Evolutionary conservation across 2,329 filamentous ascomycete species (phyloP), one percentile per base, ranked within the genome.

Genomic region (Sporothrix dimorphospora): DNA sequence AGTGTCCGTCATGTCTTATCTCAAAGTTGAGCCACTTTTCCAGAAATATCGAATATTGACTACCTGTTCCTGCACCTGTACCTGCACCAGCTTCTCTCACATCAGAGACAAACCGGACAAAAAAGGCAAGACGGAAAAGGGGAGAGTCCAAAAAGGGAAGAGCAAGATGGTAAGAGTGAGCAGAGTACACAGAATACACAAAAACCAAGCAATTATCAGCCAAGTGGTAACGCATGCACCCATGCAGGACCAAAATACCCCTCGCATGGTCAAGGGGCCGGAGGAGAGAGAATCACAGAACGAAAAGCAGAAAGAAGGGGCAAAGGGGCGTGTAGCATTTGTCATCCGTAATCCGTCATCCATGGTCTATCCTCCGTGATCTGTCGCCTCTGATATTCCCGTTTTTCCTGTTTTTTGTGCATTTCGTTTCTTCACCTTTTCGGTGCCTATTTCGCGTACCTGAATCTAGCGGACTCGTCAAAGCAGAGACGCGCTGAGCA

Each of bases 391-490:
- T 49, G 24, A 30, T 30, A 6, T 7, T 38, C 3, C 16, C 38
- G 5, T 21, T 61, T 40, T 40, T 47, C 45, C 16, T 47, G 24
- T 49, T 66, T 49, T 49, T 21, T 38, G 24, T 21, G 27, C 63
- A 66, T 34, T 24, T n/a, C 16, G n/a, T 5, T 49, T 66, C 63
- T 49, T 66, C 38, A n/a, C 9, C 14, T n/a, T 65, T 21, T 24
- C 6, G 21, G 59, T 24, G 38, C 8, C 59, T 45, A 21, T n/a
- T 47, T 68, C 45, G 24, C 45, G 65, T 68, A 24, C 65, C 65
- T 68, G 65, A 45, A 51, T 68, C 45, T 68, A 68, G 65, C 27
- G 65, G 21, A 4, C 24, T 34, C 27, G 65, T 51, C 65, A 68
- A 66, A 66, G 61, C 61, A 40, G 45, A 45, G 30, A 38, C 16